phyloP scores from a whole-genome alignment of 169 alveolate genomes.

The Eimeria nieschulzi region DNA sequence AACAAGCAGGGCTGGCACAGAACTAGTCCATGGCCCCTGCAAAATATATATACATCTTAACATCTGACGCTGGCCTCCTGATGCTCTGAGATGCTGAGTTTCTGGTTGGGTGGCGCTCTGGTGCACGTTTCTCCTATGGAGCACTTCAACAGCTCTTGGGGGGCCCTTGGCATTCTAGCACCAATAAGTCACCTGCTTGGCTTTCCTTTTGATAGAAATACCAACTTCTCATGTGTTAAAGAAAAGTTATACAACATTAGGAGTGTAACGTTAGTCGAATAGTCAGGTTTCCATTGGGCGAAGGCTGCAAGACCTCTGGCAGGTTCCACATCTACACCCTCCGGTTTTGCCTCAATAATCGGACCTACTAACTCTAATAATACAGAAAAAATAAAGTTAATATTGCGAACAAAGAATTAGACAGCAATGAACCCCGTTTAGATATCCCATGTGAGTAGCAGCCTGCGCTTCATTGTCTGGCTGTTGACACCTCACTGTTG shows the following conservation, averaged over 20 bases:
- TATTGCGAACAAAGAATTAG: not conserved
- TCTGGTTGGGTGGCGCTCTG: no score
- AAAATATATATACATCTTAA: no score
- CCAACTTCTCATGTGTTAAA: not conserved
- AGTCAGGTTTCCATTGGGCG: conserved; percentile 13
- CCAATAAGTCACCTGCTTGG: conserved; percentile 1
- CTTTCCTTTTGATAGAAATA: not conserved
- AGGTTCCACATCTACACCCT: conserved; percentile 11
- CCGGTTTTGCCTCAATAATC: conserved; percentile 30
- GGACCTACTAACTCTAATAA: not conserved
- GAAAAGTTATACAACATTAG: not conserved
- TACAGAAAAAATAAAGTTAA: not conserved
- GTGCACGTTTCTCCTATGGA: no score
- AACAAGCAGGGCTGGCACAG: conserved; percentile 7
- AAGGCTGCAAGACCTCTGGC: conserved; percentile 42
- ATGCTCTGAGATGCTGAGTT: not conserved
- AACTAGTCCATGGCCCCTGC: conserved; percentile 38
- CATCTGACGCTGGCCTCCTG: no score
- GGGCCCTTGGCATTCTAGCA: conserved; percentile 16
- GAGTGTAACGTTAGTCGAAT: not conserved
- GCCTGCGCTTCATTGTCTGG: no score
- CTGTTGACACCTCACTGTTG: no score
- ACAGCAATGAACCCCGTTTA: not conserved
- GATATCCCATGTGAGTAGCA: no score
- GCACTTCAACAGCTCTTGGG: conserved; percentile 19